Evolutionary conservation across 2,329 filamentous ascomycete genomes (phyloP).

Genomic region (Epichloe scottii): DNA sequence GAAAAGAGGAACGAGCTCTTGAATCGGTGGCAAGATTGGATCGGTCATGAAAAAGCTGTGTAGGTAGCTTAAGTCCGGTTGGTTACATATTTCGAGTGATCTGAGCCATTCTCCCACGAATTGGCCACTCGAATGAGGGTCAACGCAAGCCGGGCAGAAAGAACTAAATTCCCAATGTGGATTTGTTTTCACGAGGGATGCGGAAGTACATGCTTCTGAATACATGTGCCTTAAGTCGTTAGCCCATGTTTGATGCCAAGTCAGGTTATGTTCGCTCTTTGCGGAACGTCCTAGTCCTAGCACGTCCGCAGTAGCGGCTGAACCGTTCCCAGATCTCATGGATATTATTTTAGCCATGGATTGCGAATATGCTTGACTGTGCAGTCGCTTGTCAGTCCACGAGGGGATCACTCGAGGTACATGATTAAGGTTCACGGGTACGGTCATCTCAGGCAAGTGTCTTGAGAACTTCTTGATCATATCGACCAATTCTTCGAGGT

Average conservation of each 20-base stretch:
- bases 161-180: conserved; percentile 51
- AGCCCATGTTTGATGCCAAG: conserved; percentile 5
- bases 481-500: conserved; percentile 36
- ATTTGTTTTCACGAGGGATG: conserved; percentile 44
- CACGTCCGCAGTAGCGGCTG: neutral
- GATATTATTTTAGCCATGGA: conserved; percentile 18
- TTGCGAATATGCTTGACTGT: conserved; percentile 12
- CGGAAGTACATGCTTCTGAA: conserved; percentile 45
- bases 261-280: neutral
- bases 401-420: conserved; percentile 32
- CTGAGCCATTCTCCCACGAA: conserved; percentile 54
- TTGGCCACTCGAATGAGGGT: conserved; percentile 52
- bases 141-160: conserved; percentile 51
- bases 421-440: conserved; percentile 64
- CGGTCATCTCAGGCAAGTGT: conserved; percentile 68
- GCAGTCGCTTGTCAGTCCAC: conserved; percentile 39
- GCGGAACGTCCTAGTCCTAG: neutral
- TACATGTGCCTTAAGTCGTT: conserved; percentile 28
- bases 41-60: conserved; percentile 62
- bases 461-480: conserved; percentile 63
- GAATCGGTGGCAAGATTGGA: conserved; percentile 47
- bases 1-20: conserved; percentile 61
- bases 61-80: conserved; percentile 61
- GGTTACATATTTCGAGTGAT: conserved; percentile 58
- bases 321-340: conserved; percentile 11